Base-by-base conservation (phyloP, 1,139 yeast genomes). In the Yamadazyma aaseri region DNA sequence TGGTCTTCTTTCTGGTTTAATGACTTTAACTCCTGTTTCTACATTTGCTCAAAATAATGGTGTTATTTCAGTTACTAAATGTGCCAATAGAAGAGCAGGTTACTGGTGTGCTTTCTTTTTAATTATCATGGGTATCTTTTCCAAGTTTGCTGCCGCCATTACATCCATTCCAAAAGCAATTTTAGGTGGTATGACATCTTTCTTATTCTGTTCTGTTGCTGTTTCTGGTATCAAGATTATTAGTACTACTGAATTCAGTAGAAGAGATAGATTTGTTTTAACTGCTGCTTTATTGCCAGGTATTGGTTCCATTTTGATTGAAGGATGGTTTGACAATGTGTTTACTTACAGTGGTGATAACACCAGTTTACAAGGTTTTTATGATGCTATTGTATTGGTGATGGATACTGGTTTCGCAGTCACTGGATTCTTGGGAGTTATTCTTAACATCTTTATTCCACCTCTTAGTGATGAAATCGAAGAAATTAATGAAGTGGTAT, bases 21-120 rank as follows among this genome's bases (percentile, higher is more conserved):
- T 76, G 70, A 81, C 89, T 10, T 68, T 84, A 40, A 83, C 95
- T 29, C 95, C 96, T 38, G 72, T 87, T 77, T 80, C 92, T 11
- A 82, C 92, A 0, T 87, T 87, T 65, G 96, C 96, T 10, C 96
- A 87, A 60, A 89, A 87, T 63, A 89, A 89, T 56, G 96, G 96
- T 65, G 95, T 87, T 41, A 86, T 89, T 46, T 81, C 95, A 26
- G 73, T 87, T 54, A 87, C 96, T 33, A 86, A 86, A 55, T 86
- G 95, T 64, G 96, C 96, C 36, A 81, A 83, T 50, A 75, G 94
- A 60, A 69, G 72, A 29, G 96, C 82, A 21, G 97, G 96, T 29
- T 84, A 83, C 64, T 86, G 94, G 85, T 81, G 92, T 66, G 86
- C 94, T 48, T 80, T 83, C 63, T 84, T 85, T 65, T 65, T 89